Base-by-base conservation (phyloP, 2,329 filamentous ascomycete genomes). In the Trichoderma citrinoviride region DNA sequence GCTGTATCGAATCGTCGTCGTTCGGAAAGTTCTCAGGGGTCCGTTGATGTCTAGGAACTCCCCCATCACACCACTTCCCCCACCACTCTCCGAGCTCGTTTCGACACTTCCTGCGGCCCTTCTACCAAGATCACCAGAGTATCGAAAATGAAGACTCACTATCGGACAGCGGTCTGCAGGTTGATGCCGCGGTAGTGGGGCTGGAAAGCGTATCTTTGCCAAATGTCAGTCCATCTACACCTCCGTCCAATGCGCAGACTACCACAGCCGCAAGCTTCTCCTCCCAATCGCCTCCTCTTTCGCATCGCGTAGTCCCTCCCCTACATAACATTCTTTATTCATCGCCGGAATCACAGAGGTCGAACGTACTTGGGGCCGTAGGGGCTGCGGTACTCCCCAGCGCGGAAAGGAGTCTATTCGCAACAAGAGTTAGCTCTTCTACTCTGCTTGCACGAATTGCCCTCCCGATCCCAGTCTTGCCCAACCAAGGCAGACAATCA, bases 341-440 rank as follows among this genome's bases (percentile, higher is more conserved):
- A 37, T 21, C 14, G 1, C 53, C 49, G 25, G 8, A 25, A 37
- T 14, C 19, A 23, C 37, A 54, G 54, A 23, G 37, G 44, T 27
- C 43, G 41, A 67, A 75, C 76, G 78, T 85, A 89, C 87, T 87
- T 89, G 61, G 87, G 87, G 75, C 85, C 87, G 75, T 86, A 88
- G 70, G 82, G 79, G 79, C 85, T 88, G 79, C 83, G 83, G 82
- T 87, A 89, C 68, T 76, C 71, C 67, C 77, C 73, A 74, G 77
- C 76, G 77, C 77, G 79, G 75, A 78, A 70, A 73, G 79, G 78
- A 75, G 80, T 80, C 83, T 85, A 71, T 65, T 27, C 29, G 61
- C 47, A 66, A 8, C 55, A 62, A 65, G 67, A 68, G 73, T 79
- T 71, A 79, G 77, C 70, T 57, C 52, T 61, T 61, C 53, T 43